A percentile compares a stretch with the other conserved stretches of the same genome.
Conservation (phyloP, 1,284 basidiomycete genomes). For the Trametes sp. region DNA sequence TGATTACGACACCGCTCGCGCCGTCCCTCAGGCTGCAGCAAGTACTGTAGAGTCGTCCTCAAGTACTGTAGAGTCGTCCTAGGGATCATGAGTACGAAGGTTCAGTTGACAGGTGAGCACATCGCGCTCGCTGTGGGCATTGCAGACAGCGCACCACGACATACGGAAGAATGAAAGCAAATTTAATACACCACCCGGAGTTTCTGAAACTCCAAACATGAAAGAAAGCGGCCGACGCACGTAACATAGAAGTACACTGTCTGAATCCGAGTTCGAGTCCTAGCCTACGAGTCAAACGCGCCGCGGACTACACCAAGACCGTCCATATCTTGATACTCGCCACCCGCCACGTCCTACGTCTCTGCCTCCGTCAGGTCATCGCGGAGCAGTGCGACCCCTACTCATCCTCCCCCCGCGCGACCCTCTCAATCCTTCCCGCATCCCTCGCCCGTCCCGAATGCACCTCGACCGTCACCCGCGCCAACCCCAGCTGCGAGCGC, state of each 20-base stretch:
- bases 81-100: too few relatives aligned
- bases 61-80: too few relatives aligned
- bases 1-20: neutral
- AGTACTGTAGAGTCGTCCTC: too few relatives aligned
- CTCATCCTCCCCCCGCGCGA: neutral
- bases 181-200: too few relatives aligned
- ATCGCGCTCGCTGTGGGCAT: too few relatives aligned
- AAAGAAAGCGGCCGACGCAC: neutral
- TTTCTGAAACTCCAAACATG: too few relatives aligned
- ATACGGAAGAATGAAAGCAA: too few relatives aligned
- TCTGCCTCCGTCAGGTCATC: neutral
- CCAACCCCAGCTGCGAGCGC: conserved; percentile 19
- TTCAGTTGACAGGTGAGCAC: too few relatives aligned
- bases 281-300: neutral
- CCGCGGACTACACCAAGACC: conserved; percentile 17
- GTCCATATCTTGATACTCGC: conserved; percentile 1
- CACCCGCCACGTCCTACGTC: neutral
- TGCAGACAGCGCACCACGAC: too few relatives aligned
- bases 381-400: neutral
- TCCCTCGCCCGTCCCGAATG: conserved; percentile 11
- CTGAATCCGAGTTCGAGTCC: neutral
- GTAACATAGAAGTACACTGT: neutral
- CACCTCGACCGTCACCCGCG: conserved; percentile 14
- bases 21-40: too few relatives aligned
- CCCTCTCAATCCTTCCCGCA: conserved; percentile 2